A percentile compares a stretch with the other conserved stretches of the same genome.
Evolutionary conservation across 768 basidiomycete species (phyloP).

Genomic region (Grammothele lineata): DNA sequence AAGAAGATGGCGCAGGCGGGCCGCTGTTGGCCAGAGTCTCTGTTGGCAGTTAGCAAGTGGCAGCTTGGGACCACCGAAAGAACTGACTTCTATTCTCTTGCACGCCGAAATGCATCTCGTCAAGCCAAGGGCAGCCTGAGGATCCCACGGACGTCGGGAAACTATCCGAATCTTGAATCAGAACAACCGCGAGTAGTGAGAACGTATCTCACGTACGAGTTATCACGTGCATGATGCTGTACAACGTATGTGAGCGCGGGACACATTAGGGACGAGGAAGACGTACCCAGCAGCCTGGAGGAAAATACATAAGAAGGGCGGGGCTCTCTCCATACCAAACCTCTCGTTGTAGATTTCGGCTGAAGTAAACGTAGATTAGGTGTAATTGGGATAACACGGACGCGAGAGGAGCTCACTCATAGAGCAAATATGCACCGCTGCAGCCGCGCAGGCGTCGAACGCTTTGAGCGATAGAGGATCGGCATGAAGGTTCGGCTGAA

Average conservation of each 20-base stretch:
- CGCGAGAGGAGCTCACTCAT: too few relatives aligned
- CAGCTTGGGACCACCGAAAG: not conserved
- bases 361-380: slow-evolving; percentile 19
- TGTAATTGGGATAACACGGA: too few relatives aligned
- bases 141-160: slow-evolving; percentile 63
- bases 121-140: slow-evolving; percentile 64
- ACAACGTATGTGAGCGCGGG: too few relatives aligned
- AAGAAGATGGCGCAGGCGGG: slow-evolving; percentile 60
- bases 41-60: too few relatives aligned
- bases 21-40: slow-evolving; percentile 70
- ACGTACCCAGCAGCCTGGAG: slow-evolving; percentile 69
- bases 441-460: slow-evolving; percentile 70
- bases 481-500: slow-evolving; percentile 6
- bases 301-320: slow-evolving; percentile 67
- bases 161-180: slow-evolving; percentile 38
- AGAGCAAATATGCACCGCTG: slow-evolving; percentile 66
- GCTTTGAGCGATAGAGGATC: slow-evolving; percentile 55
- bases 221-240: slow-evolving; percentile 75
- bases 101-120: slow-evolving; percentile 60
- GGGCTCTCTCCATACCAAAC: slow-evolving; percentile 54
- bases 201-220: slow-evolving; percentile 44
- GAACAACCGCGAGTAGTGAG: slow-evolving; percentile 1
- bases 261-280: too few relatives aligned
- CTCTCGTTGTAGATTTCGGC: slow-evolving; percentile 57
- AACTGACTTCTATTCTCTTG: slow-evolving; percentile 61